phyloP scores from a whole-genome alignment of 768 basidiomycete species.

The Candolleomyces eurysporus region DNA sequence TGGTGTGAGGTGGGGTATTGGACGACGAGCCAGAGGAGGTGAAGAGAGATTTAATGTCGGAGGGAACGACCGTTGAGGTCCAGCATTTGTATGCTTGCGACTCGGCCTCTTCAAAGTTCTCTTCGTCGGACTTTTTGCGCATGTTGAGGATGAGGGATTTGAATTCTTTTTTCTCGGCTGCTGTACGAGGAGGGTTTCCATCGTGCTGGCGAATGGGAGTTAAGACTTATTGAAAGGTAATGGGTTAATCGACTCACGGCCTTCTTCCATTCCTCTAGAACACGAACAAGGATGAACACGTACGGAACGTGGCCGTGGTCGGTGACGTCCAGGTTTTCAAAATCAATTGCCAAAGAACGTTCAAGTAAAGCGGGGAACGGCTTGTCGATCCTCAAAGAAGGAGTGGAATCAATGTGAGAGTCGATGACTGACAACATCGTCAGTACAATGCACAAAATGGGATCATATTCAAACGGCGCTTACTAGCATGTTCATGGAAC shows the following conservation, averaged over 20 bases:
- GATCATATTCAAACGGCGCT: constrained; percentile 21
- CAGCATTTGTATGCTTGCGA: constrained; percentile 83
- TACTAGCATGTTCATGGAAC: constrained; percentile 83
- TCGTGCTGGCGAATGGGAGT: constrained; percentile 49
- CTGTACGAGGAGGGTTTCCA: constrained; percentile 54
- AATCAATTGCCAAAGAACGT: constrained; percentile 69
- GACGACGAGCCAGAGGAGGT: constrained; percentile 36
- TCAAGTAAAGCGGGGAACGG: constrained; percentile 83
- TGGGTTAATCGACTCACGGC: constrained; percentile 41
- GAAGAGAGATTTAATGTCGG: constrained; percentile 65
- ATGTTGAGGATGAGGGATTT: constrained; percentile 61
- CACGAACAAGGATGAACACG: constrained; percentile 82
- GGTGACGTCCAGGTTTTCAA: constrained; percentile 79
- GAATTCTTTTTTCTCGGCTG: constrained; percentile 75
- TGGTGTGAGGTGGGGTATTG: constrained; percentile 24
- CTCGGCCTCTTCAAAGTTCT: constrained; percentile 96
- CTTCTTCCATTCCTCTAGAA: constrained; percentile 80
- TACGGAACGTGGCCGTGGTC: constrained; percentile 92
- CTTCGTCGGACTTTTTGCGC: constrained; percentile 81
- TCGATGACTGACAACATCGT: constrained; percentile 58
- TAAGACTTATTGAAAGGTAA: neutral
- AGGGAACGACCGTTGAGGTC: constrained; percentile 60
- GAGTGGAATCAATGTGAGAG: constrained; percentile 74
- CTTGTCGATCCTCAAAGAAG: constrained; percentile 81
- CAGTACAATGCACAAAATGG: no score